These are phyloP conservation scores for Paecilomyces variotii DNA, from an alignment of 2,329 filamentous ascomycete species.

Conservation along the genomic window DNA sequence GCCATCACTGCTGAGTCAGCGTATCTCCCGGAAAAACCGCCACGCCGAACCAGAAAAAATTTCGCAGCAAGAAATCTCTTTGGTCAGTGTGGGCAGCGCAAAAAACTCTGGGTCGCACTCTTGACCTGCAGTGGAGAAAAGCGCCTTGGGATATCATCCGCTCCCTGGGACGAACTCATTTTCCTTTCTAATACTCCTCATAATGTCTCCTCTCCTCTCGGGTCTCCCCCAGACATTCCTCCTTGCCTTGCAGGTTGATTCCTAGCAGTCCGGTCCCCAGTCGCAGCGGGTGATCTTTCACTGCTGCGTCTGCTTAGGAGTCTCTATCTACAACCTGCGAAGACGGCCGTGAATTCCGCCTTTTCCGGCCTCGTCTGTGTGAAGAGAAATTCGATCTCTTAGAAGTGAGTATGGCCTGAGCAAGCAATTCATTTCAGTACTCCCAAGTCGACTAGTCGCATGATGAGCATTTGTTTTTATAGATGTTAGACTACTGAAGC, in stretches of 20 bases:
- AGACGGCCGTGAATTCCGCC: neutral
- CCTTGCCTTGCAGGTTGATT: neutral
- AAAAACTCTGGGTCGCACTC: neutral
- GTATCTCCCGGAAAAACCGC: neutral
- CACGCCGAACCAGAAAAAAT: neutral
- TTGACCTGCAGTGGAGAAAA: neutral
- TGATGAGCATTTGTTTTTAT: conserved; percentile 38
- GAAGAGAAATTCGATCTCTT: neutral
- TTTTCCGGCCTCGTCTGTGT: neutral
- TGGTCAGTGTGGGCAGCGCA: neutral
- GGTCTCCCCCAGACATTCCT: neutral
- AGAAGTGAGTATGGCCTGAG: neutral
- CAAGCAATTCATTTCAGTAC: neutral
- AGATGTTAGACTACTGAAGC: conserved; percentile 45
- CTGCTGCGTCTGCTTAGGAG: neutral
- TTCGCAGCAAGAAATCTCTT: neutral
- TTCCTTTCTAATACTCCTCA: conserved; percentile 3
- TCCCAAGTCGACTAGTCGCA: conserved; percentile 10
- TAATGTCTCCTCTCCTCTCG: conserved; percentile 6
- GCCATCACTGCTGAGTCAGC: neutral
- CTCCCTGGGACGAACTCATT: neutral
- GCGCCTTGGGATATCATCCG: neutral
- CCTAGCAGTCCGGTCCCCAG: neutral
- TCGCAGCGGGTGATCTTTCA: neutral
- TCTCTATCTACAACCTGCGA: neutral